Percentiles rank a stretch among this genome's conserved stretches.
phyloP scores from a whole-genome alignment of 768 basidiomycete species.

The Macrolepiota albuminosa region DNA sequence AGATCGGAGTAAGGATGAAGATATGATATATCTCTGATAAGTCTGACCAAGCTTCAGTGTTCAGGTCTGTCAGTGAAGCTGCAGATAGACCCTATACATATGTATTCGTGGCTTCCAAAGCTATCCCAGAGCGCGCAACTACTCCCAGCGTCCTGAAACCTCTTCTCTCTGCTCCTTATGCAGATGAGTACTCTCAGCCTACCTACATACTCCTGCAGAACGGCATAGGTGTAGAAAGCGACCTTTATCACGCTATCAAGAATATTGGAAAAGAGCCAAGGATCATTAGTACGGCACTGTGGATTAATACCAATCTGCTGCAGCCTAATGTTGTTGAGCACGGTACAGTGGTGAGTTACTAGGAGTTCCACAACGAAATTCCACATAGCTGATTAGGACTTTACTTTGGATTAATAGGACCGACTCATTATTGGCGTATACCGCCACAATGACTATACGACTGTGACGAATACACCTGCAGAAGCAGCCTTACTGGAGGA shows the following conservation, averaged over 20 bases:
- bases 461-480: conserved; percentile 35
- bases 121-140: conserved; percentile 57
- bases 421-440: conserved; percentile 51
- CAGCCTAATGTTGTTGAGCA: conserved; percentile 47
- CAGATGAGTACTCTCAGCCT: conserved; percentile 43
- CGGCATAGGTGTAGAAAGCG: conserved; percentile 65
- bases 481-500: conserved; percentile 40
- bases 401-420: conserved; percentile 32
- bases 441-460: conserved; percentile 36
- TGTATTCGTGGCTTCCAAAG: conserved; percentile 67
- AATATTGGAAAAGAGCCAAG: conserved; percentile 38
- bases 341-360: conserved; percentile 40
- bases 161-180: conserved; percentile 45
- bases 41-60: conserved; percentile 36
- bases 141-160: conserved; percentile 55
- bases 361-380: neutral
- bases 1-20: conserved; percentile 47
- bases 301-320: conserved; percentile 47
- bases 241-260: conserved; percentile 51
- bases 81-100: conserved; percentile 57
- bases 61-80: conserved; percentile 54
- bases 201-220: conserved; percentile 67
- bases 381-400: neutral
- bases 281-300: conserved; percentile 52
- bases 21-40: neutral